These are phyloP conservation scores for Sporormia fimetaria DNA, from an alignment of 495 filamentous ascomycete species.

Conservation along the genomic window DNA sequence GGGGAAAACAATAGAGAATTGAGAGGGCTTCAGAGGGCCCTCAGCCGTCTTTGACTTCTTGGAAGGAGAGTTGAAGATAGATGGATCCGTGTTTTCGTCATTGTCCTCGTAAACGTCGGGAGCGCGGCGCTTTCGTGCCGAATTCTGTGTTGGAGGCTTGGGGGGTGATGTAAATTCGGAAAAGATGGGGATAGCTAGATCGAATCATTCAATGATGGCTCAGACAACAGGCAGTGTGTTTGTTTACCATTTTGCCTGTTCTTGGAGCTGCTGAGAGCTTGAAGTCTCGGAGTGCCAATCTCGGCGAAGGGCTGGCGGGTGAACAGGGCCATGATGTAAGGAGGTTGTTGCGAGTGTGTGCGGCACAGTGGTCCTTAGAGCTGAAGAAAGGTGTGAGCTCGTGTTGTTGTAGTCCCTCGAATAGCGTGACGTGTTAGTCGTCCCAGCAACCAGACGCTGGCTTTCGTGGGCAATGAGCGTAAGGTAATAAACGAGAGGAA, in stretches of 20 bases:
- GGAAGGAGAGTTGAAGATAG: constrained; percentile 44
- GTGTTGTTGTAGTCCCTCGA: too few species aligned
- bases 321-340: constrained; percentile 27
- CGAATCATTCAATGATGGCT: constrained; percentile 9
- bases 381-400: background rate
- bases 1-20: constrained; percentile 21
- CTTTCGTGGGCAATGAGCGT: too few species aligned
- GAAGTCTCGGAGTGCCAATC: constrained; percentile 33
- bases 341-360: background rate
- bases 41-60: constrained; percentile 60
- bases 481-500: too few species aligned
- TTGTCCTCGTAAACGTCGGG: constrained; percentile 40
- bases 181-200: constrained; percentile 11
- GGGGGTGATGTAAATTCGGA: constrained; percentile 16
- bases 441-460: constrained; percentile 6
- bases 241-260: constrained; percentile 48
- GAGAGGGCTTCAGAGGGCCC: constrained; percentile 24
- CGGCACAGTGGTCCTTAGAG: background rate
- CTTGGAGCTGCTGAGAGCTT: constrained; percentile 41
- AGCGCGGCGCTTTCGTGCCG: constrained; percentile 35
- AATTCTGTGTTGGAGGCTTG: constrained; percentile 24
- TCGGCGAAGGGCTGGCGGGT: constrained; percentile 34
- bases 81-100: constrained; percentile 73
- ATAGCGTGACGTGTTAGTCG: constrained; percentile 4
- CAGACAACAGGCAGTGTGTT: background rate